These are phyloP conservation scores for Tetramitus jugosus DNA, from an alignment of 208 protist species.

Conservation along the genomic window DNA sequence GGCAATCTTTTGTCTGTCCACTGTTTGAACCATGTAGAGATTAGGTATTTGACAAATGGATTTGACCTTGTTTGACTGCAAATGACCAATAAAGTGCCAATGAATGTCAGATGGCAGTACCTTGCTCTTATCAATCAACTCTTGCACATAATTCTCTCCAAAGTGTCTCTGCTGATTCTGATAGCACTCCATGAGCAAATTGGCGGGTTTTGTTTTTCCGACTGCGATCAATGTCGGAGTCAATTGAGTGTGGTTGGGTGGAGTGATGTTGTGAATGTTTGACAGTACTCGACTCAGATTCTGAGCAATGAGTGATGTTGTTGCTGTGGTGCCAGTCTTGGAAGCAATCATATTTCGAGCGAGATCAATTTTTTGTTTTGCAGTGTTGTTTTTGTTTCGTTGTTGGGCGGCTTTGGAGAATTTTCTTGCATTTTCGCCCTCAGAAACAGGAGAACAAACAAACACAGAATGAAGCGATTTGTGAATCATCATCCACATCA, in stretches of 20 bases:
- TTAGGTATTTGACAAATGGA: slow-evolving; percentile 50
- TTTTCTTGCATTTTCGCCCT: no score
- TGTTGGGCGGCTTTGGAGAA: no score
- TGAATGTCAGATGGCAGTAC: slow-evolving; percentile 68
- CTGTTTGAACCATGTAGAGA: slow-evolving; percentile 72
- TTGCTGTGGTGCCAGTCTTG: no score
- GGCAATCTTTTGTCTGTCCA: slow-evolving; percentile 79
- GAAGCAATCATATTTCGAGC: no score
- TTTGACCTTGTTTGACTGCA: slow-evolving; percentile 93
- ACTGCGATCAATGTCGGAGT: slow-evolving; percentile 46
- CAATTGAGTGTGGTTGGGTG: not conserved
- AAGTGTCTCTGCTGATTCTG: slow-evolving; percentile 61
- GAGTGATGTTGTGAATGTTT: no score
- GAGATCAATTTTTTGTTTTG: no score
- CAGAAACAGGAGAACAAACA: no score
- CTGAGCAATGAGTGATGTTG: no score
- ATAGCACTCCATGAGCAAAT: slow-evolving; percentile 39
- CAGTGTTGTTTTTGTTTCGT: no score
- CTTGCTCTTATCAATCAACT: slow-evolving; percentile 72
- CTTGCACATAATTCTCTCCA: slow-evolving; percentile 94
- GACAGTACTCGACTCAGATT: no score
- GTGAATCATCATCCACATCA: no score
- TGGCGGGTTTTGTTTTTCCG: slow-evolving; percentile 53
- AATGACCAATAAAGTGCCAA: slow-evolving; percentile 94
- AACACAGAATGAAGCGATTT: no score